phyloP scores from a whole-genome alignment of 768 basidiomycete genomes.

The Lactarius psammicola region DNA sequence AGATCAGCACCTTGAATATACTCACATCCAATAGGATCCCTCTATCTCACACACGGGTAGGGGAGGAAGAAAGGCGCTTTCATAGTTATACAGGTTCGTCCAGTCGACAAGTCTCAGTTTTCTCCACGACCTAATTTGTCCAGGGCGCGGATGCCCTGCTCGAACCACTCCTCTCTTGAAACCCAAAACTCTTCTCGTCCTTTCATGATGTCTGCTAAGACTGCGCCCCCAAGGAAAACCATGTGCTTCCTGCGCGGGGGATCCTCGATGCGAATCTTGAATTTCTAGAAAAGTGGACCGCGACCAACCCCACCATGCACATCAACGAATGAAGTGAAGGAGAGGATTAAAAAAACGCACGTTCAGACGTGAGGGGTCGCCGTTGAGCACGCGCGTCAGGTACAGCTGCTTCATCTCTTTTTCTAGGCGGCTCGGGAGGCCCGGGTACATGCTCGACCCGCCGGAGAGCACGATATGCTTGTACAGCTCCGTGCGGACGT shows the following conservation, averaged over 20 bases:
- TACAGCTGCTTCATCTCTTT: constrained; percentile 99
- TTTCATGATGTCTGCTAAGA: constrained; percentile 98
- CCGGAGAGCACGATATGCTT: constrained; percentile 98
- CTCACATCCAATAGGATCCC: not conserved
- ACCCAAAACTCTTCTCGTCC: constrained; percentile 94
- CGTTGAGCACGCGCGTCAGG: constrained; percentile 81
- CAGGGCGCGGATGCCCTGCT: constrained; percentile 77
- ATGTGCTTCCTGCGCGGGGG: constrained; percentile 98
- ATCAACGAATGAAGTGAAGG: not conserved
- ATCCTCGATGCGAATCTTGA: constrained; percentile 98
- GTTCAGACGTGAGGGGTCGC: constrained; percentile 80
- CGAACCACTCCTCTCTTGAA: constrained; percentile 90
- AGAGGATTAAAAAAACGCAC: constrained; percentile 48
- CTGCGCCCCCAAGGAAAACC: constrained; percentile 99
- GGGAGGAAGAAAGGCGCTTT: not conserved
- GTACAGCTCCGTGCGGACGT: constrained; percentile 87
- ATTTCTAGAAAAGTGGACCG: constrained; percentile 71
- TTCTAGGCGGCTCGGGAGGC: constrained; percentile 92
- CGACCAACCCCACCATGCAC: not conserved
- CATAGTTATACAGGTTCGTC: constrained; percentile 19
- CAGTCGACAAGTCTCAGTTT: constrained; percentile 19
- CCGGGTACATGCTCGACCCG: constrained; percentile 98
- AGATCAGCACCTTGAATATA: not conserved
- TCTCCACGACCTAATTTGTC: constrained; percentile 84
- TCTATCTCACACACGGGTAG: not conserved